Conservation (phyloP, 345 rosid genomes). For the Bretschneidera sinensis region DNA sequence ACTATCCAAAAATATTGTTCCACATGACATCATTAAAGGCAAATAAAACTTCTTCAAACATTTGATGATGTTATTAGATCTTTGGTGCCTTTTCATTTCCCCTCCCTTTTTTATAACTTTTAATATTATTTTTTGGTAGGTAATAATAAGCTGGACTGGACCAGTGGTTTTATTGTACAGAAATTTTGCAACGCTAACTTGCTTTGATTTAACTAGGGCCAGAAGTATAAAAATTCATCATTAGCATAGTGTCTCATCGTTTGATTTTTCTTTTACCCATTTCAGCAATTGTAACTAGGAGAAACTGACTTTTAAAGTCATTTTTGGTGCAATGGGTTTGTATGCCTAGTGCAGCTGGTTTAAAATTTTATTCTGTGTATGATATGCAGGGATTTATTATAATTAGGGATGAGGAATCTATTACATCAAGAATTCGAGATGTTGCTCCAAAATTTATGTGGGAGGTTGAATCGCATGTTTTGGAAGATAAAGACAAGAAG, state of each 20-base stretch:
- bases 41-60: too few species aligned
- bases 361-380: neutral
- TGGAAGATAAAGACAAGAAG: slow-evolving; percentile 54
- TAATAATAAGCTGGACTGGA: neutral
- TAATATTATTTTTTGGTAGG: neutral
- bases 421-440: slow-evolving; percentile 48
- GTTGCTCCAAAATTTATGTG: slow-evolving; percentile 73
- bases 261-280: neutral
- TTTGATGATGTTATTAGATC: too few species aligned
- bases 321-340: neutral
- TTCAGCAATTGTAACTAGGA: too few species aligned
- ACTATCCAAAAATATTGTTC: too few species aligned
- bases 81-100: neutral
- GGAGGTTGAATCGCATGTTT: slow-evolving; percentile 59
- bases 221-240: neutral
- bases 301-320: too few species aligned
- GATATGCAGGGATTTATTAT: slow-evolving; percentile 66
- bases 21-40: too few species aligned
- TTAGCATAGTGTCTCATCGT: neutral
- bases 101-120: neutral
- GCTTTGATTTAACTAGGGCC: too few species aligned
- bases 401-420: slow-evolving; percentile 68
- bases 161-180: neutral
- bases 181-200: too few species aligned
- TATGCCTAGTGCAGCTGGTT: neutral